These are phyloP conservation scores for Punctularia strigosozonata DNA, from an alignment of 768 basidiomycete species.

Conservation along the genomic window DNA sequence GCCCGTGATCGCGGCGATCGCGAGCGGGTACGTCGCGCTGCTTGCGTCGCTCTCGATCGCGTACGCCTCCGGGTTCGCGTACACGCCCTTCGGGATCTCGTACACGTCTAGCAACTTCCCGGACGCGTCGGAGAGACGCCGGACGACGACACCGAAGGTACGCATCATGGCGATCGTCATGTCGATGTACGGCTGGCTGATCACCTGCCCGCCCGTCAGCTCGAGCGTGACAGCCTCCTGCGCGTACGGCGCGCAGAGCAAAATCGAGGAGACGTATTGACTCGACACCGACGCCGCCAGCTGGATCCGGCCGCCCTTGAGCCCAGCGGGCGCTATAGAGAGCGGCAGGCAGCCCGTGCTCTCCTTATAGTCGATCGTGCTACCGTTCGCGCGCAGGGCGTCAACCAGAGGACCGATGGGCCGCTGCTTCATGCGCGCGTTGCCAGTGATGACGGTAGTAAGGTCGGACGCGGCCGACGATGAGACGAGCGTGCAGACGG, in stretches of 20 bases:
- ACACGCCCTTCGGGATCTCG: conserved; percentile 71
- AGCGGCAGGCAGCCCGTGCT: conserved; percentile 80
- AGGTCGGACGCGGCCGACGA: conserved; percentile 25
- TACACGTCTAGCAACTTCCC: conserved; percentile 71
- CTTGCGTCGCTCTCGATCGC: conserved; percentile 93
- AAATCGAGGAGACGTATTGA: conserved; percentile 96
- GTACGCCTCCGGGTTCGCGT: conserved; percentile 70
- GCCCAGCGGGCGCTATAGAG: conserved; percentile 70
- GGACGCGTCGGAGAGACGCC: conserved; percentile 45
- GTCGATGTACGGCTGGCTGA: conserved; percentile 98
- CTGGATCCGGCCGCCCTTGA: conserved; percentile 71
- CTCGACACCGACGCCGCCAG: conserved; percentile 92
- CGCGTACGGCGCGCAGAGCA: conserved; percentile 95
- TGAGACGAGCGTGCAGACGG: conserved; percentile 85
- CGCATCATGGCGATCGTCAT: conserved; percentile 99
- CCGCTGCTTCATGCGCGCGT: conserved; percentile 97
- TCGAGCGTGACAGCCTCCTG: conserved; percentile 73
- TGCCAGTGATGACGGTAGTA: conserved; percentile 84
- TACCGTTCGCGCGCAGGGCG: conserved; percentile 75
- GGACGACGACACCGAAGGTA: conserved; percentile 77
- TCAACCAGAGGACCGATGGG: conserved; percentile 93
- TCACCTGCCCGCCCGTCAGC: conserved; percentile 88
- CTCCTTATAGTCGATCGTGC: conserved; percentile 68
- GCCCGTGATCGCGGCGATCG: conserved; percentile 96
- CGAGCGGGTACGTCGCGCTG: conserved; percentile 93